Evolutionary conservation across 305 asterid species (phyloP), one percentile per base, ranked within the genome.

Genomic region (Rubia peregrina): DNA sequence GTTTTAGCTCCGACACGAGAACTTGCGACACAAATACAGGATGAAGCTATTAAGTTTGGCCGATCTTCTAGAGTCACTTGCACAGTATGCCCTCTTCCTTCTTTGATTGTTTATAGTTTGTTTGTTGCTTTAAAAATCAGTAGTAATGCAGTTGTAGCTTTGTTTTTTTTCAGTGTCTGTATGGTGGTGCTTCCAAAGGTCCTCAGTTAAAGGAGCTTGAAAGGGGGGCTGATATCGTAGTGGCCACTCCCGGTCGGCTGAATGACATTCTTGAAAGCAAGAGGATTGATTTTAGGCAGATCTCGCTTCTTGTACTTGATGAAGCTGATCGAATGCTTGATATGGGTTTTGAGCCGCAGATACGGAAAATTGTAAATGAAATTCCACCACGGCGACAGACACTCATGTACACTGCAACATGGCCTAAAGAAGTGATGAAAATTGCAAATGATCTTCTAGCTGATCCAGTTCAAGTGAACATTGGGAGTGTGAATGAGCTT

Each of bases 311-410:
- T 90, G 99, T 95, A 77, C 83, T 95, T 12, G 99, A 95, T 65
- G 98, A 95, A 86, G 99, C 99, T 17, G 99, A 95, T 75, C 88
- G 99, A 62, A 95, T 95, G 99, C 87, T 95, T 80, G 99, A 95
- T 88, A 95, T 95, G 98, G 99, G 99, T 9, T 95, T 95, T 68
- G 99, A 95, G 85, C 99, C 99, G 74, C 99, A 95, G 83, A 95
- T 92, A 71, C 86, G 98, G 87, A 95, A 95, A 80, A 95, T 95
- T 75, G 99, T 95, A 80, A 92, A 92, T 82, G 94, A 84, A 84
- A 87, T 95, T 70, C 96, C 97, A 73, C 63, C 89, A 65, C 92
- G 86, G 43, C 81, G 98, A 75, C 99, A 95, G 78, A 95, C 99
- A 65, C 83, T 95, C 77, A 95, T 92, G 99, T 95, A 83, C 86